phyloP scores from a whole-genome alignment of 2,329 filamentous ascomycete species.

The Diaporthe sp. region DNA sequence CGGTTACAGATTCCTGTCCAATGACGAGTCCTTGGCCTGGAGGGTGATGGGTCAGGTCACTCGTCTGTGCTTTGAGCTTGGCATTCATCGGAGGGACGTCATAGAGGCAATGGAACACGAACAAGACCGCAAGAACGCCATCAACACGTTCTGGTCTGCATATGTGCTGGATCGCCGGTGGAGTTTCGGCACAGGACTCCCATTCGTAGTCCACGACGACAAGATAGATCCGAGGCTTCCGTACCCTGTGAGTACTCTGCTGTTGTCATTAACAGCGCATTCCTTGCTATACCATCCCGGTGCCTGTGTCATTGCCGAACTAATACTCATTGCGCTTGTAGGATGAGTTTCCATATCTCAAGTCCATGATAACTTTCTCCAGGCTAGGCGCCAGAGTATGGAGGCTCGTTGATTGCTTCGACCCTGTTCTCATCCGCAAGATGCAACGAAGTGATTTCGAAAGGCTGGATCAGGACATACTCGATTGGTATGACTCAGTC shows the following conservation, averaged over 20 bases:
- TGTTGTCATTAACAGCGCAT: background rate
- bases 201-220: conserved; percentile 86
- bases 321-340: conserved; percentile 44
- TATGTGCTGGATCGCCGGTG: conserved; percentile 89
- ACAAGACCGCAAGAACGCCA: conserved; percentile 74
- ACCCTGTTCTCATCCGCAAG: conserved; percentile 70
- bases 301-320: background rate
- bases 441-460: conserved; percentile 81
- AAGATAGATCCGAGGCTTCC: conserved; percentile 86
- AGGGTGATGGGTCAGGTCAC: conserved; percentile 86
- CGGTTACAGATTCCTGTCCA: conserved; percentile 84
- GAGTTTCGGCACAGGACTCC: conserved; percentile 91
- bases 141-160: conserved; percentile 86
- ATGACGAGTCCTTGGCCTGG: conserved; percentile 89
- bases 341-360: conserved; percentile 77
- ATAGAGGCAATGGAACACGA: conserved; percentile 78
- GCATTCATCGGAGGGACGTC: conserved; percentile 83
- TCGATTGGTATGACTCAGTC: conserved; percentile 87
- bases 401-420: conserved; percentile 80
- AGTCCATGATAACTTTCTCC: conserved; percentile 87
- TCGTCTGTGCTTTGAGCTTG: conserved; percentile 83
- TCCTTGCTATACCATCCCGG: background rate
- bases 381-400: conserved; percentile 88
- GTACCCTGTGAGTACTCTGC: conserved; percentile 74
- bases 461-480: conserved; percentile 83